Conservation (phyloP, 2,329 filamentous ascomycete genomes). For the Stachybotrys chlorohalonatus region DNA sequence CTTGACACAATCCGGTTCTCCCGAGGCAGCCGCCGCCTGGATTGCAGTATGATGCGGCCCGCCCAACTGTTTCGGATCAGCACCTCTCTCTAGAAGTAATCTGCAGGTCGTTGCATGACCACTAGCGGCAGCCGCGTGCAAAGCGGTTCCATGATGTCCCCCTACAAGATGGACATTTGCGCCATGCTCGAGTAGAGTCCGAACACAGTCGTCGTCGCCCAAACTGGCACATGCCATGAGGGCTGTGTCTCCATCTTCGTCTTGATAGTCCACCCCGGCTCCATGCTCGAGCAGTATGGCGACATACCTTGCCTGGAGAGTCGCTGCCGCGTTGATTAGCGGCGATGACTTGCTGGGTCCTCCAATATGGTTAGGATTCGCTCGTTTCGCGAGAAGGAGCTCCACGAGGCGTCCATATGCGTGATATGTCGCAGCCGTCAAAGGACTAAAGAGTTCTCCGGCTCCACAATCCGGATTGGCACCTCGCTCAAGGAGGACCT, state of each 20-base stretch:
- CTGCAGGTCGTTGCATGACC: slow-evolving; percentile 1
- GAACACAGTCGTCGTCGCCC: neutral
- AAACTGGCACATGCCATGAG: neutral
- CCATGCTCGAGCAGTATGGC: neutral
- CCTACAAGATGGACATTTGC: neutral
- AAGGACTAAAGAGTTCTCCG: neutral
- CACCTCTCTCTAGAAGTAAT: slow-evolving; percentile 3
- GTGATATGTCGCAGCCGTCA: neutral
- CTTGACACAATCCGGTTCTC: slow-evolving; percentile 3
- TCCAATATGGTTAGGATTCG: neutral
- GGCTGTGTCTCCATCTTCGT: neutral
- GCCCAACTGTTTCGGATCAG: slow-evolving; percentile 1
- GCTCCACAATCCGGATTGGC: neutral
- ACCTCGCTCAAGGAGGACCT: neutral
- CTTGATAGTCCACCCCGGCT: neutral
- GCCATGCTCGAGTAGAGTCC: neutral
- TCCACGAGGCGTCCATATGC: neutral
- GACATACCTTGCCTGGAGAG: neutral
- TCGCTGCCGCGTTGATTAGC: neutral
- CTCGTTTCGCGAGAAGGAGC: neutral
- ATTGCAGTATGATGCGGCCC: slow-evolving; percentile 4
- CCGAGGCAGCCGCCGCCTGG: slow-evolving; percentile 5
- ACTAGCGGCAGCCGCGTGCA: slow-evolving; percentile 5
- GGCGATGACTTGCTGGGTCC: neutral
- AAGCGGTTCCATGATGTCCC: neutral